Evolutionary conservation across 768 basidiomycete genomes (phyloP).

Genomic region (Pleurotus salmoneostramineus): DNA sequence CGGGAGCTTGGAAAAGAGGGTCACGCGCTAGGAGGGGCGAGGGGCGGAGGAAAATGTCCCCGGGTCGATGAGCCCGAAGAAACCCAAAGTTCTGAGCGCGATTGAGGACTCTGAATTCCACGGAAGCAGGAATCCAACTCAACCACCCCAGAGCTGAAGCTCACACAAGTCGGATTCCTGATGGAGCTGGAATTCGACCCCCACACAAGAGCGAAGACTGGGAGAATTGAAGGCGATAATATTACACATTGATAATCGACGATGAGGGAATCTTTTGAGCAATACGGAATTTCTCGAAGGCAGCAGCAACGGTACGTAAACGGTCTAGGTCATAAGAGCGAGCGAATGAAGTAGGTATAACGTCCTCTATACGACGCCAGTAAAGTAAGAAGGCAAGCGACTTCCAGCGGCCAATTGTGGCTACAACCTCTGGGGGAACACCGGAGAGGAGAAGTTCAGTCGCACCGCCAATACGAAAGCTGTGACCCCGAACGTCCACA

Average conservation of each 20-base stretch:
- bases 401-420: slow-evolving; percentile 28
- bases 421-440: slow-evolving; percentile 25
- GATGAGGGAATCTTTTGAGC: background rate
- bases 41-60: no score
- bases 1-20: no score
- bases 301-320: background rate
- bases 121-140: background rate
- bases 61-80: no score
- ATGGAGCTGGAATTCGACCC: background rate
- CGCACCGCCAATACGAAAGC: slow-evolving; percentile 23
- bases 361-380: slow-evolving; percentile 20
- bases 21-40: no score
- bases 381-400: slow-evolving; percentile 25
- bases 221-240: background rate
- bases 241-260: background rate
- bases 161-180: background rate
- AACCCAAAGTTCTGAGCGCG: background rate
- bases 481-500: slow-evolving; percentile 15
- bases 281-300: background rate
- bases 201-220: background rate
- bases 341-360: slow-evolving; percentile 15
- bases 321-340: background rate
- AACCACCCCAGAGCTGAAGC: background rate
- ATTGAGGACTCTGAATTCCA: background rate
- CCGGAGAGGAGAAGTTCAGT: slow-evolving; percentile 22